Conservation (phyloP, 768 basidiomycete species). For the Russula sp. region DNA sequence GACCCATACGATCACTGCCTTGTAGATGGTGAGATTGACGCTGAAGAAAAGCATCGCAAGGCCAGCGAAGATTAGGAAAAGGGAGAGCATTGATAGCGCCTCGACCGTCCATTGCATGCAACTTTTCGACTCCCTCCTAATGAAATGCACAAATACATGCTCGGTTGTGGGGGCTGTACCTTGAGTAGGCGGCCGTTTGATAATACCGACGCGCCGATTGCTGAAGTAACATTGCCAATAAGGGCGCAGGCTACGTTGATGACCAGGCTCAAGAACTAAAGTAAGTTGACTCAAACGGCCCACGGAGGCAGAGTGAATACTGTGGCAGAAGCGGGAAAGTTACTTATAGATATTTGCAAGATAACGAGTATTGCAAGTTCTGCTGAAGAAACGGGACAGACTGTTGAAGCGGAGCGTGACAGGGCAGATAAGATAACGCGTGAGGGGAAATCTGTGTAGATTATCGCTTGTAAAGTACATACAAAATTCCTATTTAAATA, state of each 20-base stretch:
- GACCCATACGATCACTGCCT: conserved; percentile 4
- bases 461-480: too few relatives aligned
- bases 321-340: not conserved
- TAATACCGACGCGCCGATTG: conserved; percentile 45
- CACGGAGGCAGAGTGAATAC: conserved; percentile 24
- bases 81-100: conserved; percentile 37
- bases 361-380: not conserved
- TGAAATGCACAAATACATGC: conserved; percentile 36
- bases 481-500: too few relatives aligned
- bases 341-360: conserved; percentile 6
- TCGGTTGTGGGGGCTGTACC: conserved; percentile 28
- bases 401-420: too few relatives aligned
- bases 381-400: conserved; percentile 6
- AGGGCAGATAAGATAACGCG: too few relatives aligned
- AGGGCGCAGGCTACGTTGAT: conserved; percentile 38
- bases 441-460: too few relatives aligned
- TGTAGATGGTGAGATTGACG: conserved; percentile 19
- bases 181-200: conserved; percentile 24
- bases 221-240: conserved; percentile 41
- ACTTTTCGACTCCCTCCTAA: conserved; percentile 33
- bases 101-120: conserved; percentile 35
- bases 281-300: conserved; percentile 32
- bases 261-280: conserved; percentile 35
- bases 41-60: conserved; percentile 39
- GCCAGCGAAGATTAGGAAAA: conserved; percentile 46